Conservation (phyloP, 192 early-diverging fungal species). For the Coemansia sp. region DNA sequence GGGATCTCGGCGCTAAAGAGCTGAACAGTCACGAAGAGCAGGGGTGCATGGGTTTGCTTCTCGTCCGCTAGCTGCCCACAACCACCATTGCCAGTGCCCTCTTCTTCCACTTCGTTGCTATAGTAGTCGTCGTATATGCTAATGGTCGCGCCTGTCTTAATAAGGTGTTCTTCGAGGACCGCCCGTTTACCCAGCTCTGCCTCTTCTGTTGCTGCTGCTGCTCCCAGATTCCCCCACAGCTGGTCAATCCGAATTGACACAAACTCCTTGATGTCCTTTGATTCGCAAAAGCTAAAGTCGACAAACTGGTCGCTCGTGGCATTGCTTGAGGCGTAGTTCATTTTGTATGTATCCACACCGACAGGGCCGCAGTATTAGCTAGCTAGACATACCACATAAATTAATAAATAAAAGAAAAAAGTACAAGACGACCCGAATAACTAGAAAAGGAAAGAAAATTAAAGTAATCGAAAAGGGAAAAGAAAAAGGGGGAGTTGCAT, state of each 20-base stretch:
- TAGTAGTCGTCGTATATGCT: slow-evolving; percentile 6
- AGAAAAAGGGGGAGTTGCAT: background rate
- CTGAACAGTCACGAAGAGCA: slow-evolving; percentile 44
- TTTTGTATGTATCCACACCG: background rate
- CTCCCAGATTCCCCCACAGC: slow-evolving; percentile 38
- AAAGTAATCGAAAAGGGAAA: background rate
- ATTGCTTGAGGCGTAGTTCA: slow-evolving; percentile 38
- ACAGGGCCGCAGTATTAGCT: background rate
- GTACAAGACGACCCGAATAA: background rate
- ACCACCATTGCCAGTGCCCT: background rate
- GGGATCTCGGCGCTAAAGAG: slow-evolving; percentile 50
- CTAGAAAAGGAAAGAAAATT: background rate
- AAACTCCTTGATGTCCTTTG: slow-evolving; percentile 49
- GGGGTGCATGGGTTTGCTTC: background rate
- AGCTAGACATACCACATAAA: background rate
- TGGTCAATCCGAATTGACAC: slow-evolving; percentile 47
- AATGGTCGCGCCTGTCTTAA: slow-evolving; percentile 8
- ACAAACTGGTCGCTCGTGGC: slow-evolving; percentile 41
- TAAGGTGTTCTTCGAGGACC: slow-evolving; percentile 39
- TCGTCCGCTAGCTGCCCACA: background rate
- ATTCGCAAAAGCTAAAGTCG: slow-evolving; percentile 56
- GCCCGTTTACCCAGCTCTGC: slow-evolving; percentile 3
- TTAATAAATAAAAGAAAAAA: slow-evolving; percentile 4
- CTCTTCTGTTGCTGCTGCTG: background rate
- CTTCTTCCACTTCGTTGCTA: background rate